phyloP scores from a whole-genome alignment of 495 filamentous ascomycete genomes.

The Aspergillus bertholletiae region DNA sequence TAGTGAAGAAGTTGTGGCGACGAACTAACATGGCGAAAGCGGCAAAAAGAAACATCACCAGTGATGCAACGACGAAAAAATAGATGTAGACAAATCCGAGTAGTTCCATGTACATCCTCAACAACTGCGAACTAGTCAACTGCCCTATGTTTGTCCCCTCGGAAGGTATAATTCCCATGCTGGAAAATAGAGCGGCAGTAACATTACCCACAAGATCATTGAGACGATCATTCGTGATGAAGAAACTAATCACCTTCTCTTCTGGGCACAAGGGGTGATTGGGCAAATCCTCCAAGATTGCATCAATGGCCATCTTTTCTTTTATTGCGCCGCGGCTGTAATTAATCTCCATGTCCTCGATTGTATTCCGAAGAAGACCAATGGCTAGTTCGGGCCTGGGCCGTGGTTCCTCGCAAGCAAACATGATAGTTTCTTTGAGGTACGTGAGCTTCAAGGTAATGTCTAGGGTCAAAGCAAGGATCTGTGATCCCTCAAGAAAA shows the following conservation, averaged over 20 bases:
- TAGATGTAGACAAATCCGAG: constrained; percentile 43
- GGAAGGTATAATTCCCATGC: constrained; percentile 37
- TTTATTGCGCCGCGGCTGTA: constrained; percentile 32
- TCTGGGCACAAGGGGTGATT: constrained; percentile 28
- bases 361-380: constrained; percentile 33
- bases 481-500: constrained; percentile 54
- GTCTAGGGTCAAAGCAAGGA: constrained; percentile 38
- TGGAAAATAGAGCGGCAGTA: constrained; percentile 40
- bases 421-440: constrained; percentile 35
- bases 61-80: constrained; percentile 35
- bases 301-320: constrained; percentile 31
- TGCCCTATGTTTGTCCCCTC: constrained; percentile 25
- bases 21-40: constrained; percentile 26
- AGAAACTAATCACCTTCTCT: constrained; percentile 12
- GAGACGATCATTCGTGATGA: constrained; percentile 24
- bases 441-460: constrained; percentile 38
- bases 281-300: constrained; percentile 29
- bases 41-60: constrained; percentile 35
- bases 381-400: constrained; percentile 25
- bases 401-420: constrained; percentile 39
- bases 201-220: constrained; percentile 38
- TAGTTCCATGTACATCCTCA: constrained; percentile 38
- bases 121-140: constrained; percentile 27
- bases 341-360: constrained; percentile 42
- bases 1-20: constrained; percentile 25